These are phyloP conservation scores for Phytopythium cucurbitacearum DNA, from an alignment of 352 stramenopile genomes.

Conservation along the genomic window DNA sequence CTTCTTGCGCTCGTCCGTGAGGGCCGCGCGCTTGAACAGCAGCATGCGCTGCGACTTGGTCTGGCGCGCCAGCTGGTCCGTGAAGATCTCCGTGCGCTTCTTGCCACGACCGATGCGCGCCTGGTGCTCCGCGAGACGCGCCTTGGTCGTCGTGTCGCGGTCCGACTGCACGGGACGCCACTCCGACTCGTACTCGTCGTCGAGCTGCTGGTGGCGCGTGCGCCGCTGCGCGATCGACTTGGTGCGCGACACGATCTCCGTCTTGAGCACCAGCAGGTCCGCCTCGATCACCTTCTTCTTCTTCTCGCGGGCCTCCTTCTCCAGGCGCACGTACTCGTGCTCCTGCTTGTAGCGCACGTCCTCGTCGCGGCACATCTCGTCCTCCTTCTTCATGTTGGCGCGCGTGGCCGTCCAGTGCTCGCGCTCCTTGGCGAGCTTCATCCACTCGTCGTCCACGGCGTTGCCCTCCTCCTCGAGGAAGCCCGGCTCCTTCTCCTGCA, in stretches of 20 bases:
- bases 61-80: slow-evolving; percentile 72
- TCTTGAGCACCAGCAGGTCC: slow-evolving; percentile 73
- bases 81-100: slow-evolving; percentile 84
- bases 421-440: slow-evolving; percentile 85
- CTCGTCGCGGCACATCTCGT: slow-evolving; percentile 84
- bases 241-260: slow-evolving; percentile 67
- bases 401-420: slow-evolving; percentile 87
- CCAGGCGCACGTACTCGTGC: slow-evolving; percentile 77
- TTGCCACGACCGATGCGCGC: slow-evolving; percentile 67
- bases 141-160: slow-evolving; percentile 57
- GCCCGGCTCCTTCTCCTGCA: slow-evolving; percentile 75
- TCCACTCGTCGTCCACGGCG: slow-evolving; percentile 83
- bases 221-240: slow-evolving; percentile 73
- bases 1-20: slow-evolving; percentile 81
- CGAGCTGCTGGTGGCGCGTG: slow-evolving; percentile 62
- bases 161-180: slow-evolving; percentile 72
- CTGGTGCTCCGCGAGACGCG: slow-evolving; percentile 63
- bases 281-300: slow-evolving; percentile 82
- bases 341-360: slow-evolving; percentile 82
- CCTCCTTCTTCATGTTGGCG: slow-evolving; percentile 87
- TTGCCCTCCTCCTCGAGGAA: slow-evolving; percentile 82
- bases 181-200: slow-evolving; percentile 83
- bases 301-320: slow-evolving; percentile 69
- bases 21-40: slow-evolving; percentile 80
- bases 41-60: slow-evolving; percentile 83